phyloP scores from a whole-genome alignment of 495 filamentous ascomycete species.

The Pseudomonodictys pantanalensis region DNA sequence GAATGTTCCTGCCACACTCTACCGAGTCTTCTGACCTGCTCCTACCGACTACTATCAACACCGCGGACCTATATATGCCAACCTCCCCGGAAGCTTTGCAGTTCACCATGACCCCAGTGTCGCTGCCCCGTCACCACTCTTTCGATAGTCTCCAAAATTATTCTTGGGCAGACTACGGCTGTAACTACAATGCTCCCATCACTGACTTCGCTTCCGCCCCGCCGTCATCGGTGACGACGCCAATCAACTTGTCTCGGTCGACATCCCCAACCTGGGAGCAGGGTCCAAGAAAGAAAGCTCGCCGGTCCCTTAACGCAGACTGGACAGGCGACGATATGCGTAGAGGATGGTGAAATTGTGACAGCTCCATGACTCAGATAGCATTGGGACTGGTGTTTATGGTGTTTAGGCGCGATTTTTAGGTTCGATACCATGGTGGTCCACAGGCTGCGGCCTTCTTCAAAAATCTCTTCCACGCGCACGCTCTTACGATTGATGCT shows the following conservation, averaged over 20 bases:
- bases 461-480: no score
- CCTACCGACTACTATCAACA: neutral
- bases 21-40: neutral
- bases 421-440: no score
- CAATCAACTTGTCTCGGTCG: constrained; percentile 17
- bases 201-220: constrained; percentile 15
- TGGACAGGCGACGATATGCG: neutral
- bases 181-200: neutral
- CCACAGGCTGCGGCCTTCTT: no score
- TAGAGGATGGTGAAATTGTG: neutral
- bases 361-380: no score
- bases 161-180: neutral
- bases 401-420: no score
- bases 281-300: constrained; percentile 15
- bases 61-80: no score
- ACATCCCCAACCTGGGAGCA: constrained; percentile 25
- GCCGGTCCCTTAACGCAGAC: constrained; percentile 8
- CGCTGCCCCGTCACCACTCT: constrained; percentile 10
- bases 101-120: no score
- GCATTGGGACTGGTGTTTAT: no score
- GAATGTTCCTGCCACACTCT: neutral
- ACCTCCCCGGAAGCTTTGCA: no score
- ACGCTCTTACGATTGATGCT: no score
- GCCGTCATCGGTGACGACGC: constrained; percentile 14
- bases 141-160: constrained; percentile 22